A percentile compares a stretch with the other conserved stretches of the same genome.
Conservation (phyloP, 2,329 filamentous ascomycete genomes). For the Claviceps cyperi region DNA sequence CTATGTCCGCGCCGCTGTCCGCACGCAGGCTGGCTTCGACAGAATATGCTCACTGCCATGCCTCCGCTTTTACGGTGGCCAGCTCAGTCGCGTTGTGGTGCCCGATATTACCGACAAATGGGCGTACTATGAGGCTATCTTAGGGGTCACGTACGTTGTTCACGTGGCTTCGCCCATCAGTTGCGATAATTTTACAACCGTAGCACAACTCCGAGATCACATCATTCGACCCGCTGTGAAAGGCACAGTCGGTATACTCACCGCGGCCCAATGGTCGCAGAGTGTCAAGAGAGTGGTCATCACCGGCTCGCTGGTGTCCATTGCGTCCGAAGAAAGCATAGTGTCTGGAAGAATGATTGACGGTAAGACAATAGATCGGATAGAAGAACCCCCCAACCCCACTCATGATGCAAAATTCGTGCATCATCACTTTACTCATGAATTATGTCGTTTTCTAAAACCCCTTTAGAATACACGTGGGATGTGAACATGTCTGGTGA, state of each 20-base stretch:
- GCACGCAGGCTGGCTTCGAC: constrained; percentile 8
- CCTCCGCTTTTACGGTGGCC: neutral
- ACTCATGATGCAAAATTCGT: neutral
- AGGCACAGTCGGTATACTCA: constrained; percentile 22
- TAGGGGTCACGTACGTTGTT: constrained; percentile 23
- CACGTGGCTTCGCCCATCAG: constrained; percentile 15
- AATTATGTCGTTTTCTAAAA: neutral
- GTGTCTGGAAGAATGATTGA: neutral
- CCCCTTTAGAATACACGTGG: neutral
- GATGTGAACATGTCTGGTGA: constrained; percentile 9
- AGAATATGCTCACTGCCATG: constrained; percentile 8
- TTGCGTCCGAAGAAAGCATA: constrained; percentile 3
- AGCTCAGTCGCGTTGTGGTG: constrained; percentile 17
- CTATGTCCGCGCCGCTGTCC: constrained; percentile 16
- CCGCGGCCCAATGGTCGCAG: constrained; percentile 18
- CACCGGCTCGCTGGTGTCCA: constrained; percentile 22
- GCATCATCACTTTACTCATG: too few species aligned
- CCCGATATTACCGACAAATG: constrained; percentile 20
- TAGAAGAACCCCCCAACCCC: too few species aligned
- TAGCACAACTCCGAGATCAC: constrained; percentile 3
- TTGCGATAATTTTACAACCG: neutral
- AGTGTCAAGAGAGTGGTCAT: constrained; percentile 27
- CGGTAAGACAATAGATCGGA: neutral
- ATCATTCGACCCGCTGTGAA: constrained; percentile 19
- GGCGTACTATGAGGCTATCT: constrained; percentile 26